These are phyloP conservation scores for Xylariaceae sp. DNA, from an alignment of 2,329 filamentous ascomycete species.

Conservation along the genomic window DNA sequence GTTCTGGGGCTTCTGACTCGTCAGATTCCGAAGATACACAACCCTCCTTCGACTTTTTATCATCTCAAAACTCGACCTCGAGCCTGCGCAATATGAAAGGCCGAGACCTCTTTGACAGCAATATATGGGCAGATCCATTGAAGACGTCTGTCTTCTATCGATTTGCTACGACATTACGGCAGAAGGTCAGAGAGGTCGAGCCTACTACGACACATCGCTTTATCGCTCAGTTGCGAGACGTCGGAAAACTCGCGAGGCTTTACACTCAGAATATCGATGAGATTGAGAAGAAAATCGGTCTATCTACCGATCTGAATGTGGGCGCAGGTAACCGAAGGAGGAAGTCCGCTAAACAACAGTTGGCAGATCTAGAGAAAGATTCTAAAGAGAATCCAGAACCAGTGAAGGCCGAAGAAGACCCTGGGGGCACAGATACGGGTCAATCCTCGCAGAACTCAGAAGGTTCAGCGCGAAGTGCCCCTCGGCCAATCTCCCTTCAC, in stretches of 20 bases:
- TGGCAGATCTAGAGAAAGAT: constrained; percentile 27
- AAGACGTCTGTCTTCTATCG: constrained; percentile 73
- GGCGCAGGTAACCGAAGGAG: constrained; percentile 64
- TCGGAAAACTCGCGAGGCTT: constrained; percentile 69
- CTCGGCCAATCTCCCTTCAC: constrained; percentile 25
- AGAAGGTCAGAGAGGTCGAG: constrained; percentile 64
- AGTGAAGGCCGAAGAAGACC: constrained; percentile 18
- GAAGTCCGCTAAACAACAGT: constrained; percentile 42
- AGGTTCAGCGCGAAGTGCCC: constrained; percentile 17
- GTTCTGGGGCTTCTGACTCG: constrained; percentile 35
- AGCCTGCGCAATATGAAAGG: constrained; percentile 67
- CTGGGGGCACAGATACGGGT: constrained; percentile 20
- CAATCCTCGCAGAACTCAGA: constrained; percentile 26
- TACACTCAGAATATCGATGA: constrained; percentile 79
- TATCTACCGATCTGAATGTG: constrained; percentile 63
- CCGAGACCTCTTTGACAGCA: constrained; percentile 70
- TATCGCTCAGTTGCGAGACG: constrained; percentile 67
- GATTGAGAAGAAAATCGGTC: constrained; percentile 70
- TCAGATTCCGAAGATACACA: constrained; percentile 51
- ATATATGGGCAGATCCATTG: constrained; percentile 69
- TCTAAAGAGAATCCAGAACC: constrained; percentile 34
- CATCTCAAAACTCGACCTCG: constrained; percentile 43
- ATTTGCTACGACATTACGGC: constrained; percentile 68
- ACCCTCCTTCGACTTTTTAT: constrained; percentile 43
- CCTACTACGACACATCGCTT: constrained; percentile 71